Evolutionary conservation across 345 rosid genomes (phyloP).

Genomic region (Salix brachista): DNA sequence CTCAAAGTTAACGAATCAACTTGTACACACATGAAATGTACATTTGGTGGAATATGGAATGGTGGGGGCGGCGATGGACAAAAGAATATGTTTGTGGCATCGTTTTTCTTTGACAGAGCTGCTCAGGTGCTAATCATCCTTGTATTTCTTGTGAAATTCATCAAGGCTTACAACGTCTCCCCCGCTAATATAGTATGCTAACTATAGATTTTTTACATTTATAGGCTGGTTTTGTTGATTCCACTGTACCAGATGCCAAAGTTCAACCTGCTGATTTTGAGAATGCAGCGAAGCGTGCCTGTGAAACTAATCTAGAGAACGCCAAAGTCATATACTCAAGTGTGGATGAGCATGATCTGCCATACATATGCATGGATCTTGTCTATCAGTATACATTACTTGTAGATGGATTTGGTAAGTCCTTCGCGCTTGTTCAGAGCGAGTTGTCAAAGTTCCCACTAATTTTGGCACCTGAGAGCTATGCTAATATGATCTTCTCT

Average conservation of each 20-base stretch:
- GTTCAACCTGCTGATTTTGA: slow-evolving; percentile 73
- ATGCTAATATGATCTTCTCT: slow-evolving; percentile 4
- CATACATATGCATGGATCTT: slow-evolving; percentile 93
- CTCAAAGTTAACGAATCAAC: slow-evolving; percentile 78
- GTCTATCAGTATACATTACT: slow-evolving; percentile 79
- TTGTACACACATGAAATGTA: slow-evolving; percentile 84
- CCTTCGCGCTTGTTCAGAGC: neutral
- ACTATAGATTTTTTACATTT: slow-evolving; percentile 2
- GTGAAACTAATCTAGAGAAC: slow-evolving; percentile 62
- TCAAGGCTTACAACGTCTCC: neutral
- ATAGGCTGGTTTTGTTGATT: slow-evolving; percentile 77
- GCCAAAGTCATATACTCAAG: slow-evolving; percentile 47
- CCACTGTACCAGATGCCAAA: slow-evolving; percentile 57
- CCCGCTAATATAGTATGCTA: neutral
- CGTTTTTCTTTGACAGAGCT: slow-evolving; percentile 95
- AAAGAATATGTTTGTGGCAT: slow-evolving; percentile 83
- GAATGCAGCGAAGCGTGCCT: slow-evolving; percentile 81
- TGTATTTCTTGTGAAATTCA: slow-evolving; percentile 2
- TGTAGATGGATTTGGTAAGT: slow-evolving; percentile 82
- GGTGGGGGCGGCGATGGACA: slow-evolving; percentile 99
- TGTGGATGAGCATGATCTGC: slow-evolving; percentile 52
- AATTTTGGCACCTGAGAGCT: neutral
- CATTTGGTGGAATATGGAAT: slow-evolving; percentile 96
- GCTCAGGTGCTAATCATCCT: slow-evolving; percentile 60
- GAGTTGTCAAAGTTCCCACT: neutral